A percentile compares a stretch with the other conserved stretches of the same genome.
Conservation (phyloP, 345 rosid genomes). For the Stellera chamaejasme region DNA sequence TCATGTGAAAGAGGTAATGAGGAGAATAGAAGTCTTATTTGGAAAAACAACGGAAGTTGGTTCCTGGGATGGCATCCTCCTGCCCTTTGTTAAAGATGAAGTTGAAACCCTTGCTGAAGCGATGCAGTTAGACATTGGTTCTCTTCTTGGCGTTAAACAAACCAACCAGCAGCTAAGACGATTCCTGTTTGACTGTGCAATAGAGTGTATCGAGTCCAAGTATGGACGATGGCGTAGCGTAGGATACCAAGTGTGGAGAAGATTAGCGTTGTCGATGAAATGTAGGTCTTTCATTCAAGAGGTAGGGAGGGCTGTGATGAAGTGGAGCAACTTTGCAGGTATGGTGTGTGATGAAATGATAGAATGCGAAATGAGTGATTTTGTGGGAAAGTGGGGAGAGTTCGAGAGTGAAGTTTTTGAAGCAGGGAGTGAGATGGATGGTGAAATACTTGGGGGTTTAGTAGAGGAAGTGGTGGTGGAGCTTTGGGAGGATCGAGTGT, state of each 20-base stretch:
- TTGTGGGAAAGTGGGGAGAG: slow-evolving; percentile 66
- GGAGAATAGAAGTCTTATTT: slow-evolving; percentile 54
- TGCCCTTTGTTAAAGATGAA: slow-evolving; percentile 40
- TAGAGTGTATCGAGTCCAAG: slow-evolving; percentile 60
- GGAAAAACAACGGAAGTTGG: slow-evolving; percentile 17
- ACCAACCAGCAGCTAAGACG: slow-evolving; percentile 33
- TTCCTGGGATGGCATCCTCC: slow-evolving; percentile 31
- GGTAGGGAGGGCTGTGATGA: slow-evolving; percentile 49
- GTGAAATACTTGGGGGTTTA: slow-evolving; percentile 41
- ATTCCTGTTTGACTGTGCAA: slow-evolving; percentile 57
- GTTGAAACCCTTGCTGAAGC: slow-evolving; percentile 43
- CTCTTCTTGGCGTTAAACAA: slow-evolving; percentile 28
- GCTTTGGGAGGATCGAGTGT: slow-evolving; percentile 14
- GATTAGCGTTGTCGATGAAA: slow-evolving; percentile 24
- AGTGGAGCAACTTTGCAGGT: slow-evolving; percentile 43
- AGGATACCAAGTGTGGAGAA: slow-evolving; percentile 45
- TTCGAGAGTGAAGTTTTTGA: slow-evolving; percentile 53
- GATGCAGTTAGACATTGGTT: slow-evolving; percentile 18
- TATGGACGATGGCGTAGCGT: slow-evolving; percentile 21
- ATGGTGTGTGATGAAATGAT: slow-evolving; percentile 52
- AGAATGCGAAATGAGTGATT: slow-evolving; percentile 48
- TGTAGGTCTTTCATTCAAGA: slow-evolving; percentile 35
- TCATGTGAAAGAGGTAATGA: slow-evolving; percentile 49
- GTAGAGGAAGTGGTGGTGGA: slow-evolving; percentile 54
- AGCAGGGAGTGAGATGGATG: slow-evolving; percentile 44